Evolutionary conservation across 345 rosid genomes (phyloP), one percentile per base, ranked within the genome.

Genomic region (Eutrema heterophyllum): DNA sequence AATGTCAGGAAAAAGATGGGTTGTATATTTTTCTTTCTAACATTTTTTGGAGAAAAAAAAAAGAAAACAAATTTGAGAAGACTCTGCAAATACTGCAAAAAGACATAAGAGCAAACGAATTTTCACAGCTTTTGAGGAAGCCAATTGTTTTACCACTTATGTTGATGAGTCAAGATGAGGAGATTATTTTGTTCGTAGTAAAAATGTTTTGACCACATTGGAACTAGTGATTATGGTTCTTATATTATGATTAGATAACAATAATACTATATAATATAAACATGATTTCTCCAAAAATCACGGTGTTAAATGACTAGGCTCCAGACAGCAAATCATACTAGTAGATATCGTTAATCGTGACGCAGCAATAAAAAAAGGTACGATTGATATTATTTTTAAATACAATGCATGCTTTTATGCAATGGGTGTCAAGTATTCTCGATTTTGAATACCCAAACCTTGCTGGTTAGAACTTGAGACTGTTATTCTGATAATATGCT

Each of bases 291-390:
- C 72, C 67, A 64, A 77, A 63, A 77, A 70, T 77, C 72, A 64
- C 76, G 71, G 76, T 77, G 64, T 49, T 70, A 71, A 71, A 29
- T 40, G 71, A 57, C 46, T 21, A 39, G 40, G 58, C 27, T 70
- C 76, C 76, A 76, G 67, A 76, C 75, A 76, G 24, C 71, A 76
- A 70, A 76, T 76, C 80, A 70, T 63, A 64, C 24, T 1, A 36
- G 16, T 75, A 61, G 57, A 40, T 70, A 55, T 70, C 49, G 76
- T 76, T 55, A 76, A 29, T 33, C 4, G 75, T 41, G 65, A 54
- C 71, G 68, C 64, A 60, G 49, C 79, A 36, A 45, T 60, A 11
- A 14, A 70, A 21, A 62, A 70, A 46, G 56, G 64, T 64, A 64
- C 40, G 68, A 56, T 49, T 70, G 6, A 10, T 63, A 29, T 33